These are phyloP conservation scores for Penicillium sclerotiorum DNA, from an alignment of 2,329 filamentous ascomycete genomes.

Conservation along the genomic window DNA sequence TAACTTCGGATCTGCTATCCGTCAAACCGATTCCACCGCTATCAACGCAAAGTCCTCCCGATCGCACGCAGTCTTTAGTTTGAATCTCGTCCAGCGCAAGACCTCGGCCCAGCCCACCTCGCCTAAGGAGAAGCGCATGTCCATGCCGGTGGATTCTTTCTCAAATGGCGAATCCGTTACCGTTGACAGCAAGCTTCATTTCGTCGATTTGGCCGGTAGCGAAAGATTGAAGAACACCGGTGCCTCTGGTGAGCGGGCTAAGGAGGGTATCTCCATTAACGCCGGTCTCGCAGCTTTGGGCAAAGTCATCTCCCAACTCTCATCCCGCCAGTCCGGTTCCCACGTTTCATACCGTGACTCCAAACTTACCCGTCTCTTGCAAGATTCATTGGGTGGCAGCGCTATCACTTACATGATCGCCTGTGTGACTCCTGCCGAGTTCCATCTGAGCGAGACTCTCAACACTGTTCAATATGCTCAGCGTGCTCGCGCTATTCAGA, in stretches of 20 bases:
- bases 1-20: slow-evolving; percentile 89
- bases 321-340: slow-evolving; percentile 80
- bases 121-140: slow-evolving; percentile 78
- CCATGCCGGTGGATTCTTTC: slow-evolving; percentile 80
- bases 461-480: slow-evolving; percentile 98
- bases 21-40: slow-evolving; percentile 94
- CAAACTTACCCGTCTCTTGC: slow-evolving; percentile 89
- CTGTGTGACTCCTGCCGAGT: slow-evolving; percentile 94
- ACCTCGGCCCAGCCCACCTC: slow-evolving; percentile 49
- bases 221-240: slow-evolving; percentile 97
- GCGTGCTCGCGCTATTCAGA: slow-evolving; percentile 92
- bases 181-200: slow-evolving; percentile 97
- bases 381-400: slow-evolving; percentile 95
- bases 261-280: slow-evolving; percentile 97
- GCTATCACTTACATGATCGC: slow-evolving; percentile 99
- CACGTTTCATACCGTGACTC: slow-evolving; percentile 98
- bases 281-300: slow-evolving; percentile 90
- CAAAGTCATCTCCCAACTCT: slow-evolving; percentile 97
- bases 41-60: slow-evolving; percentile 98
- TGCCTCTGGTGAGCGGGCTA: slow-evolving; percentile 89
- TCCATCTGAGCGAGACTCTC: slow-evolving; percentile 94
- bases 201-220: slow-evolving; percentile 95
- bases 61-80: slow-evolving; percentile 94
- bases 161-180: slow-evolving; percentile 70
- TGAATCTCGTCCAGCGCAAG: slow-evolving; percentile 86